These are phyloP conservation scores for Arthrobotrys iridis DNA, from an alignment of 2,329 filamentous ascomycete species.

Conservation along the genomic window DNA sequence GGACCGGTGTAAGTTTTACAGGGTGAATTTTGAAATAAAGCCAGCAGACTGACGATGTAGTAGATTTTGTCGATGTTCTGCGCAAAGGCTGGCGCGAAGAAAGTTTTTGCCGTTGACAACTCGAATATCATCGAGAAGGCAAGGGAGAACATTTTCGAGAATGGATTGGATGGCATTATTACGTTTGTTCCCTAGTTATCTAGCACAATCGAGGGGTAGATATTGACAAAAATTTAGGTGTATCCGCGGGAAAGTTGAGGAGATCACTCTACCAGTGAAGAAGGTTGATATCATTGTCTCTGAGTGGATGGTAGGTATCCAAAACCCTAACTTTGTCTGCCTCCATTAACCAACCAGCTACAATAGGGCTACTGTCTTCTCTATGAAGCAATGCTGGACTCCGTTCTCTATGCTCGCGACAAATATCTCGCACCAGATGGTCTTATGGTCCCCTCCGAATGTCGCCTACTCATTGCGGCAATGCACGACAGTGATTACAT, in stretches of 20 bases:
- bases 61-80: conserved; percentile 91
- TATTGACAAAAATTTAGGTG: conserved; percentile 63
- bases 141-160: conserved; percentile 82
- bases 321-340: not conserved
- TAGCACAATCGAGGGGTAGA: conserved; percentile 2
- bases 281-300: conserved; percentile 94
- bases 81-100: conserved; percentile 84
- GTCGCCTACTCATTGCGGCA: conserved; percentile 83
- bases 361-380: conserved; percentile 79
- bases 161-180: conserved; percentile 77
- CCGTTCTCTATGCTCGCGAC: conserved; percentile 87
- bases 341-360: not conserved
- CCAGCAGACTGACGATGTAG: not conserved
- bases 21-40: conserved; percentile 60
- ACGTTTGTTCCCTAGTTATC: conserved; percentile 63
- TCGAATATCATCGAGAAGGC: conserved; percentile 89
- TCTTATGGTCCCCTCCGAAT: conserved; percentile 85
- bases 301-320: conserved; percentile 80
- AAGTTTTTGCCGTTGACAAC: conserved; percentile 91
- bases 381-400: conserved; percentile 96
- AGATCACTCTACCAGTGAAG: conserved; percentile 78
- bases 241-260: conserved; percentile 86
- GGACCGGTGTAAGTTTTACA: conserved; percentile 67
- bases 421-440: conserved; percentile 82
- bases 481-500: conserved; percentile 81